A percentile compares a stretch with the other conserved stretches of the same genome.
Evolutionary conservation across 2,329 filamentous ascomycete species (phyloP).

Genomic region (Diaporthe capsici): DNA sequence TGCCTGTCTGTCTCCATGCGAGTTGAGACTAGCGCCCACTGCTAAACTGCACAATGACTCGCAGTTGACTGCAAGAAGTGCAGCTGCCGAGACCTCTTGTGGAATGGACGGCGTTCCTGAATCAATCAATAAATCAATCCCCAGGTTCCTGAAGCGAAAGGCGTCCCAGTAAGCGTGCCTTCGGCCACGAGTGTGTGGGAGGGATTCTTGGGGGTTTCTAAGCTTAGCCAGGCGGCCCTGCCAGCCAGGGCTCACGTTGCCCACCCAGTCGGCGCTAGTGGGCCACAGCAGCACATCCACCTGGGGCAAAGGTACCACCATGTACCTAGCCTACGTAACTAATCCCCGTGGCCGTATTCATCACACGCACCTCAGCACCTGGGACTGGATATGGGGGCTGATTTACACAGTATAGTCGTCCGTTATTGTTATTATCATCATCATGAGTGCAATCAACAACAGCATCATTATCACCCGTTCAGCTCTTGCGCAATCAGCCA

Average conservation of each 20-base stretch:
- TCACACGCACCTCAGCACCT: not conserved
- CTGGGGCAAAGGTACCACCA: not conserved
- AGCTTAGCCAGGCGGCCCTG: constrained; percentile 22
- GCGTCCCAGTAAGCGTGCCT: constrained; percentile 11
- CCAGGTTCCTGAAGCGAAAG: constrained; percentile 13
- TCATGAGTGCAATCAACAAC: constrained; percentile 4
- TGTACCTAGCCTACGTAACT: not conserved
- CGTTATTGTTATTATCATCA: constrained; percentile 1
- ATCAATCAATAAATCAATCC: constrained; percentile 13
- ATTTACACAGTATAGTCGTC: not conserved
- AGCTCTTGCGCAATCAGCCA: not conserved
- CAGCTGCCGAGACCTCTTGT: constrained; percentile 3
- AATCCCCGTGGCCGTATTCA: not conserved
- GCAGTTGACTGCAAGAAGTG: not conserved
- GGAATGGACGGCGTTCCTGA: constrained; percentile 3
- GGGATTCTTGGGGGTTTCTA: not conserved
- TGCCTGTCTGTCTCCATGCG: not conserved
- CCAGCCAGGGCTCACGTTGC: constrained; percentile 19
- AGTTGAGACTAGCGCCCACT: constrained; percentile 17
- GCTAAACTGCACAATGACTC: constrained; percentile 30
- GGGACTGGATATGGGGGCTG: not conserved
- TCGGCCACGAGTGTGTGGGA: constrained; percentile 5
- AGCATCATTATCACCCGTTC: not conserved
- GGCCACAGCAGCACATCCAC: not conserved
- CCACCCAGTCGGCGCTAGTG: constrained; percentile 26